Evolutionary conservation across 1,284 basidiomycete species (phyloP).

Genomic region (Apiotrichum siamense): DNA sequence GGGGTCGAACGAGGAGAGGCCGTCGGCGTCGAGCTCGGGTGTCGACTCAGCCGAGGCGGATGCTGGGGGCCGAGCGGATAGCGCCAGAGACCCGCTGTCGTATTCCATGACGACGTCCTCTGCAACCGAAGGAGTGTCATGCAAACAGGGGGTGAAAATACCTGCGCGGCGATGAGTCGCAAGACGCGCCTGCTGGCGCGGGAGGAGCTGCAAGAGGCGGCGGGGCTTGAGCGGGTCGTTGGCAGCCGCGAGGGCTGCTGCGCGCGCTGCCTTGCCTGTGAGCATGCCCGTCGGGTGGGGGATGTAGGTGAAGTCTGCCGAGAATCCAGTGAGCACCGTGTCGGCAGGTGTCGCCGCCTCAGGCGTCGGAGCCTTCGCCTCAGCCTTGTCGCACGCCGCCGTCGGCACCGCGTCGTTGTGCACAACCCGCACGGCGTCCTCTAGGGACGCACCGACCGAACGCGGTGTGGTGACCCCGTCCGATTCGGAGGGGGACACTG

Average conservation of each 20-base stretch:
- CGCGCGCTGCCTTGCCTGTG: not conserved
- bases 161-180: not conserved
- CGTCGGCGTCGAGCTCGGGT: no score
- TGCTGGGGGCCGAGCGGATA: not conserved
- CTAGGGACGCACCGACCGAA: not conserved
- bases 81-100: not conserved
- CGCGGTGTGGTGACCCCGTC: not conserved
- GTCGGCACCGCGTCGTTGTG: not conserved
- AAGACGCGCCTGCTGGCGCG: not conserved
- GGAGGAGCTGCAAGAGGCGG: conserved; percentile 1
- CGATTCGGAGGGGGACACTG: not conserved
- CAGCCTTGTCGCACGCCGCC: not conserved
- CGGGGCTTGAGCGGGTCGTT: conserved; percentile 8
- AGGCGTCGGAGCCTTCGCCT: not conserved
- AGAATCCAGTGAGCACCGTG: not conserved
- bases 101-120: not conserved
- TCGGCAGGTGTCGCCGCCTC: not conserved
- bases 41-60: not conserved
- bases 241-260: conserved; percentile 4
- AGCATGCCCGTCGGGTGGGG: not conserved
- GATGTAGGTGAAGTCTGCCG: not conserved
- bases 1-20: not conserved
- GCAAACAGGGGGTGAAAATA: not conserved
- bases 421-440: not conserved
- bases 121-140: not conserved